phyloP scores from a whole-genome alignment of 129 eudicot species.

The Centaurea solstitialis region DNA sequence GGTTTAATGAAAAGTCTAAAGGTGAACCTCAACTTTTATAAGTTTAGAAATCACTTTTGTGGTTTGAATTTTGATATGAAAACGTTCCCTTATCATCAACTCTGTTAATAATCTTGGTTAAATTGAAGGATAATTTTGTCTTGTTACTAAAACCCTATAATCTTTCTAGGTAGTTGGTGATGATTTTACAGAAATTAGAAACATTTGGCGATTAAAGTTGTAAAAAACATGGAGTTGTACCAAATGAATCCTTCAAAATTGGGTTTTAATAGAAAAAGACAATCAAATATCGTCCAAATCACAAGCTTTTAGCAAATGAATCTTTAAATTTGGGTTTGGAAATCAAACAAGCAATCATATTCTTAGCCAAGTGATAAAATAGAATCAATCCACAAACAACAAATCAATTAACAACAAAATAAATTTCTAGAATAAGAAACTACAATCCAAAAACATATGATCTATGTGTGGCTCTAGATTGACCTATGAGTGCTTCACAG shows the following conservation, averaged over 20 bases:
- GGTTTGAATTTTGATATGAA: no score
- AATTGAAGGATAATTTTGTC: no score
- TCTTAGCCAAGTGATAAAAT: not conserved
- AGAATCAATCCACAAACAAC: not conserved
- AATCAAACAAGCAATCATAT: not conserved
- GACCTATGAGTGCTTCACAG: no score
- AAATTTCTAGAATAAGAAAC: not conserved
- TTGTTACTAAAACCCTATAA: no score
- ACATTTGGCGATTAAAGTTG: not conserved
- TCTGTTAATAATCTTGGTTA: no score
- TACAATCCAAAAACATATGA: slow-evolving; percentile 25
- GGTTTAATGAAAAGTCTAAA: no score
- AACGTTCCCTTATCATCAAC: no score
- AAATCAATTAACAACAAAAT: not conserved
- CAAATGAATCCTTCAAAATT: slow-evolving; percentile 6
- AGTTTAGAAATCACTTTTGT: no score
- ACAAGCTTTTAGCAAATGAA: not conserved
- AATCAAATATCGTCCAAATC: not conserved
- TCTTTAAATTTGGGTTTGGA: not conserved
- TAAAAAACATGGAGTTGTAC: not conserved
- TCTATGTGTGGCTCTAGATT: no score
- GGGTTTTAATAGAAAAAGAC: not conserved
- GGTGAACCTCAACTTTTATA: no score
- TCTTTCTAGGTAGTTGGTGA: no score
- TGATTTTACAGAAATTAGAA: not conserved